phyloP scores from a whole-genome alignment of 805 yeast species.

The Alloascoidea hylecoeti region DNA sequence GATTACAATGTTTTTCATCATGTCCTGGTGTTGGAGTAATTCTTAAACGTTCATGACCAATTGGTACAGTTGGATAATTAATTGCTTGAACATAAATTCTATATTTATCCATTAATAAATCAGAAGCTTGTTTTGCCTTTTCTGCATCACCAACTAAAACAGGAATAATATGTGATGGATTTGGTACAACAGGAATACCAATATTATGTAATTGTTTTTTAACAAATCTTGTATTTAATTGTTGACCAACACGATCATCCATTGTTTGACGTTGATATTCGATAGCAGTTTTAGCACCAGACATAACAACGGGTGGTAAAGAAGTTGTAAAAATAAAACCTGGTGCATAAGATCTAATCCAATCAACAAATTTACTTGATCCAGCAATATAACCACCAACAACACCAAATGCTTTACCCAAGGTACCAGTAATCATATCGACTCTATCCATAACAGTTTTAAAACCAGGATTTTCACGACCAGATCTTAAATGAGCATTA shows the following conservation, averaged over 20 bases:
- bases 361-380: slow-evolving; percentile 67
- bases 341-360: slow-evolving; percentile 93
- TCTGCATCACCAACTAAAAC: slow-evolving; percentile 90
- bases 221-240: slow-evolving; percentile 72
- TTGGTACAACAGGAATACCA: slow-evolving; percentile 93
- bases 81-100: slow-evolving; percentile 94
- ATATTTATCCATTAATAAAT: slow-evolving; percentile 69
- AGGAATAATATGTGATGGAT: slow-evolving; percentile 96
- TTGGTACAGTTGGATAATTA: slow-evolving; percentile 94
- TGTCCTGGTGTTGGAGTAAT: slow-evolving; percentile 99
- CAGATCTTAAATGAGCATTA: slow-evolving; percentile 60
- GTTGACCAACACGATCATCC: slow-evolving; percentile 72
- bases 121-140: slow-evolving; percentile 85
- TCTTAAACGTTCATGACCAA: slow-evolving; percentile 91
- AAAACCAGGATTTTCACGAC: slow-evolving; percentile 36
- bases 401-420: slow-evolving; percentile 93
- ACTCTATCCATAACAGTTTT: slow-evolving; percentile 74
- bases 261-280: slow-evolving; percentile 70
- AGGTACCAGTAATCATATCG: slow-evolving; percentile 94
- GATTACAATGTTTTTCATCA: slow-evolving; percentile 57
- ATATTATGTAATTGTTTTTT: slow-evolving; percentile 51
- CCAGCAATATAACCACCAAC: slow-evolving; percentile 99
- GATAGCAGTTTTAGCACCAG: slow-evolving; percentile 84
- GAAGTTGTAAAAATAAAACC: slow-evolving; percentile 96
- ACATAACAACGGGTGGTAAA: slow-evolving; percentile 96